Evolutionary conservation across 2,329 filamentous ascomycete genomes (phyloP), one percentile per base, ranked within the genome.

Genomic region (Fusarium sp.): DNA sequence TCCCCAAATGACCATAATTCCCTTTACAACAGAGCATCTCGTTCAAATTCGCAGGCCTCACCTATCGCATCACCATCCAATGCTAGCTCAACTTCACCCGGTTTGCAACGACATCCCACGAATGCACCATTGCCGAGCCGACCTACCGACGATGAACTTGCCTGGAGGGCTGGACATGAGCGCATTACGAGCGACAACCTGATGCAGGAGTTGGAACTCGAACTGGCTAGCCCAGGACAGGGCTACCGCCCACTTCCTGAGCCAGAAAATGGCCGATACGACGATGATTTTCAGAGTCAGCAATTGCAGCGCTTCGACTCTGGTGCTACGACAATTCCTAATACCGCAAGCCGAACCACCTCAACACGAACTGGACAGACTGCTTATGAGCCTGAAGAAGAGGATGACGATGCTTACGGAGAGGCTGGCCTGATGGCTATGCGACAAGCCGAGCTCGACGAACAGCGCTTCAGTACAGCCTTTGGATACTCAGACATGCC

Each of bases 351-450:
- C 50, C 71, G 72, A 48, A 59, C 67, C 11, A 65, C 66, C 19
- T 71, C 72, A 20, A 58, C 59, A 20, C 67, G 68, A n/a, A 62
- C 62, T 33, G 66, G 66, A 5, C 55, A 61, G 37, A 68, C 67
- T 15, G 63, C 59, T 22, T 71, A 65, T 22, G 65, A 70, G 28
- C 62, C 84, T 5, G 67, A 65, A 41, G 62, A 84, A 14, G 91
- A 95, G 55, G 93, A 96, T 49, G 96, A 93, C 75, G 95, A 98
- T 75, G 89, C 92, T 0, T 95, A 97, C 78, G 95, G 92, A 20
- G 90, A 91, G 39, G 93, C 93, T 62, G 95, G 96, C 17, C 81
- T 96, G 51, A 87, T 92, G 75, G 94, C 94, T 69, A 89, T 98
- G 86, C 89, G 89, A 60, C 88, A 94, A 80, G 94, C 93, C 6